Evolutionary conservation across 1,139 yeast genomes (phyloP), one percentile per base, ranked within the genome.

Genomic region (Taphrina communis): DNA sequence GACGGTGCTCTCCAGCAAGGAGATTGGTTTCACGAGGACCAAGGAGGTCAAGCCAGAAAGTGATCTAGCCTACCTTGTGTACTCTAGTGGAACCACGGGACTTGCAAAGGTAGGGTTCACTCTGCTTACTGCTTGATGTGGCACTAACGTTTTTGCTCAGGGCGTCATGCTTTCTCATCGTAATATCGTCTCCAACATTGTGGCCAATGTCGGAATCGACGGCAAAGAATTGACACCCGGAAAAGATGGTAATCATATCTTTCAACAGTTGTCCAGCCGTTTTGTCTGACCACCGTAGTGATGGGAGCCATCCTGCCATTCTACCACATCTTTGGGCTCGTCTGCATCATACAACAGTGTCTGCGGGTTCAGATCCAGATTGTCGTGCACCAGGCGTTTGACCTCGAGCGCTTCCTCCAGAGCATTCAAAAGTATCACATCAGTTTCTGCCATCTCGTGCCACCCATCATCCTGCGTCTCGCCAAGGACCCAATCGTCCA

Each of bases 41-140:
- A 75, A 17, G 72, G 48, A 36, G 5, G 59, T 41, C 53, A 44
- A 66, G 25, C 46, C 73, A 2, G 61, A 62, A 21, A 66, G 69
- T 8, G 75, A 76, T 60, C 74, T 74, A 11, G 81, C 81, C 12
- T 78, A 78, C 71, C 76, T 77, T 70, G 79, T 81, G 72, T 89
- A 88, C 77, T 88, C 95, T 3, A 86, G 91, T 1, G 94, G 94
- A 41, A 88, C 94, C 14, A 86, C 91, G 1, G 93, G 93, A 7
- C 53, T 63, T 17, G 61, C 65, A 41, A 57, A 53, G 58, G 58
- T 53, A 17, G 11, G 38, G 19, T 12, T 25, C 31, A 25, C 17
- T 11, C 38, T 11, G n/a, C 25, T 51, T 3, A 7, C 21, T 9
- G 8, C 12, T 25, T 7, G 8, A 51, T 5, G 6, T 11, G 38